Conservation (phyloP, 805 yeast genomes). For the Candida namnaoensis region DNA sequence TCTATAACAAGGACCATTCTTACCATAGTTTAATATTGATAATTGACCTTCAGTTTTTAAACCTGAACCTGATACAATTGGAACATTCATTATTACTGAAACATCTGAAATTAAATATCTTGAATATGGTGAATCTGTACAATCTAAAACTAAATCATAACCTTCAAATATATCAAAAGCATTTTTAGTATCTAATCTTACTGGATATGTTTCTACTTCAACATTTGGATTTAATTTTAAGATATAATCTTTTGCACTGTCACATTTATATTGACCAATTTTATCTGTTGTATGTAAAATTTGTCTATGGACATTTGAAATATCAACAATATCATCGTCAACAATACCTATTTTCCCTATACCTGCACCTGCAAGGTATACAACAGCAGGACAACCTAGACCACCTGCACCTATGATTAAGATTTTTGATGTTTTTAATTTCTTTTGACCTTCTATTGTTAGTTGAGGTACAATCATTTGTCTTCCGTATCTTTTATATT, state of each 20-base stretch:
- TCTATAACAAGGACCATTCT: constrained; percentile 83
- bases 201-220: constrained; percentile 39
- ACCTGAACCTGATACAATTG: constrained; percentile 90
- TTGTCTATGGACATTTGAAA: constrained; percentile 85
- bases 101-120: constrained; percentile 84
- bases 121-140: constrained; percentile 89
- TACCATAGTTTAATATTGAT: constrained; percentile 57
- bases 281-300: constrained; percentile 61
- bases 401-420: constrained; percentile 96
- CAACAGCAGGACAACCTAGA: constrained; percentile 83
- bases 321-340: constrained; percentile 80
- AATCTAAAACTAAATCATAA: constrained; percentile 80
- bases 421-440: constrained; percentile 47
- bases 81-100: constrained; percentile 55
- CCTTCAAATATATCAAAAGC: constrained; percentile 51
- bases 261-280: constrained; percentile 68
- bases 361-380: constrained; percentile 84
- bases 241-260: constrained; percentile 60
- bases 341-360: constrained; percentile 78
- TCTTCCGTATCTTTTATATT: constrained; percentile 81
- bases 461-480: constrained; percentile 90
- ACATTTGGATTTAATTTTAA: constrained; percentile 62
- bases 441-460: constrained; percentile 41
- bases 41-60: constrained; percentile 88
- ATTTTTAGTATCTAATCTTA: constrained; percentile 42